Evolutionary conservation across 257 asterid genomes (phyloP).

Genomic region (Leptodermis oblonga): DNA sequence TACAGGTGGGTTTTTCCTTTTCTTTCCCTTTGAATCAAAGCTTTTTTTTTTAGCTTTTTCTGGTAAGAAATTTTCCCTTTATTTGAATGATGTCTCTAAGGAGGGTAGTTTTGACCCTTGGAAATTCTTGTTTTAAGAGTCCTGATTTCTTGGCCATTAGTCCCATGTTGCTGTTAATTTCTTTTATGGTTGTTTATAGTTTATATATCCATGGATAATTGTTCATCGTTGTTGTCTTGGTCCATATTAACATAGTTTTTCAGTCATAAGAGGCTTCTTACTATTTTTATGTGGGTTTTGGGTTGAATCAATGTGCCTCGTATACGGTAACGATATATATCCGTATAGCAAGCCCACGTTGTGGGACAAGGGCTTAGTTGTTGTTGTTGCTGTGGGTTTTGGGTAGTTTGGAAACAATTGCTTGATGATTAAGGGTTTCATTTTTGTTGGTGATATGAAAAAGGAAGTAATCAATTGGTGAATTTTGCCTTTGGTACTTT

Average conservation of each 20-base stretch:
- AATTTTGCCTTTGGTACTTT: neutral
- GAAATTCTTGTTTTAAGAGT: neutral
- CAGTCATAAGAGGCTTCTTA: neutral
- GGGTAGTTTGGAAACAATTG: neutral
- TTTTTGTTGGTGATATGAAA: neutral
- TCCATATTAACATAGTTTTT: neutral
- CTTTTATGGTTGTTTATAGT: neutral
- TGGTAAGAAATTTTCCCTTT: neutral
- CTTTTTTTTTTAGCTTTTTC: neutral
- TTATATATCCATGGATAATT: neutral
- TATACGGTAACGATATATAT: too few relatives aligned
- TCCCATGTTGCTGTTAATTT: neutral
- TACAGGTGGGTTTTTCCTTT: slow-evolving; percentile 39
- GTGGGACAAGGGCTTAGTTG: too few relatives aligned
- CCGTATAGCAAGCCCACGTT: too few relatives aligned
- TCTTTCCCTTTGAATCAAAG: neutral
- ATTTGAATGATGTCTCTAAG: neutral
- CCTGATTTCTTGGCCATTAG: neutral
- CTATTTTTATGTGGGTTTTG: too few relatives aligned
- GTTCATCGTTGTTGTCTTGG: neutral
- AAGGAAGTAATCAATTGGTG: neutral
- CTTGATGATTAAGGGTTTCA: slow-evolving; percentile 2
- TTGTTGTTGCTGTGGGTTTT: too few relatives aligned
- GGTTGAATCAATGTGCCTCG: too few relatives aligned
- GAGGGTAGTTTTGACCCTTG: neutral